Evolutionary conservation across 495 filamentous ascomycete genomes (phyloP).

Genomic region (Penicillium simplicissimum): DNA sequence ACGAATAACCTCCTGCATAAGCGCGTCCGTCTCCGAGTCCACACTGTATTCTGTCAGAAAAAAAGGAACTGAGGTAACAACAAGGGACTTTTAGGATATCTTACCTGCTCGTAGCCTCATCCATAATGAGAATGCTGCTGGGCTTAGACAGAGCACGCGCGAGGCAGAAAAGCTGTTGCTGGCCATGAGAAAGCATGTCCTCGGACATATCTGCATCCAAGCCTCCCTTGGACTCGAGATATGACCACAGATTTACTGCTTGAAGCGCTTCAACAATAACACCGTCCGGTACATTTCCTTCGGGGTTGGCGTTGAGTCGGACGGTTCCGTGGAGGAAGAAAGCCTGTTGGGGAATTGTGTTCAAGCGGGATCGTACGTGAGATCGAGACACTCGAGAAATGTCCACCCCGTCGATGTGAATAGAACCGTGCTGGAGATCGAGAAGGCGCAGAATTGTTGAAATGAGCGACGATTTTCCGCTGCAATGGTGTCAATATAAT

Average conservation of each 20-base stretch:
- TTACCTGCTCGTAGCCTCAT: constrained; percentile 50
- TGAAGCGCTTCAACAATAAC: constrained; percentile 39
- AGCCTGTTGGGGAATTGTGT: constrained; percentile 51
- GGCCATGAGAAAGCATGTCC: constrained; percentile 43
- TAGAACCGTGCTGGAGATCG: constrained; percentile 34
- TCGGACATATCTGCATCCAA: constrained; percentile 41
- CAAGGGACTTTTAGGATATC: not conserved
- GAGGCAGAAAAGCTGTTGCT: constrained; percentile 50
- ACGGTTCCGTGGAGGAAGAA: constrained; percentile 46
- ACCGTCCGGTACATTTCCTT: constrained; percentile 31
- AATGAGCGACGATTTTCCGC: constrained; percentile 46
- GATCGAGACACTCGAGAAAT: constrained; percentile 34
- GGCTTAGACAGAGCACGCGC: constrained; percentile 39
- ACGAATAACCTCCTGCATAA: constrained; percentile 37
- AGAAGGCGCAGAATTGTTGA: constrained; percentile 44
- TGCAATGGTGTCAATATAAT: constrained; percentile 8
- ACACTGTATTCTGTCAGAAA: constrained; percentile 23
- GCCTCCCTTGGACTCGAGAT: constrained; percentile 41
- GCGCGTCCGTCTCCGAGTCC: constrained; percentile 33
- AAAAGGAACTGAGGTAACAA: not conserved
- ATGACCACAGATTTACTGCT: constrained; percentile 39
- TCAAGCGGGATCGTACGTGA: constrained; percentile 35
- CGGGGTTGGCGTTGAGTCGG: constrained; percentile 49
- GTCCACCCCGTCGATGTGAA: constrained; percentile 49
- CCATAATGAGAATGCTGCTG: constrained; percentile 41